Percentiles rank a stretch among this genome's conserved stretches.
Evolutionary conservation across 345 rosid genomes (phyloP).

Genomic region (Hypericum androsaemum): DNA sequence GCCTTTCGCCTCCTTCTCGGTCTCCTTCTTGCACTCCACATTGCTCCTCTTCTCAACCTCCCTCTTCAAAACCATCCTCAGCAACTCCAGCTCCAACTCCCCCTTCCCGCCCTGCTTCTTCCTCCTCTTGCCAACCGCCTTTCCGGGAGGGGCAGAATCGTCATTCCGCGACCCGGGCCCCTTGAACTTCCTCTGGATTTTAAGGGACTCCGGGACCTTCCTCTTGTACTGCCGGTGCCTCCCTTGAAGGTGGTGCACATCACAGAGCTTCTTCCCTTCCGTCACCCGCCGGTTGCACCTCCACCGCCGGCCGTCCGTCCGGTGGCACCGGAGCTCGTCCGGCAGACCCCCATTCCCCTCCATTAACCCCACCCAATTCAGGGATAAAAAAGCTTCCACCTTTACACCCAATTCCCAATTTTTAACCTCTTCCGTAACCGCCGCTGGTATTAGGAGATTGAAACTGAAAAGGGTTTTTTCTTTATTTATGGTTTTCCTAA

Average conservation of each 20-base stretch:
- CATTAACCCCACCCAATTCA: constrained; percentile 18
- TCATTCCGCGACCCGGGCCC: constrained; percentile 24
- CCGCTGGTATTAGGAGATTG: background rate
- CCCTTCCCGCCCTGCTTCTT: constrained; percentile 37
- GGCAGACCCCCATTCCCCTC: constrained; percentile 39
- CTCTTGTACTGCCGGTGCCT: constrained; percentile 40
- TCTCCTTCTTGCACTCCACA: too few relatives aligned
- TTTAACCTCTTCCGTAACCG: background rate
- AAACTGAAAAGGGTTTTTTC: background rate
- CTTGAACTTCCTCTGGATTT: constrained; percentile 36
- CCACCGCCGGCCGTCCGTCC: constrained; percentile 94
- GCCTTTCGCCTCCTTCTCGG: constrained; percentile 17
- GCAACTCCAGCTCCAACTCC: constrained; percentile 59
- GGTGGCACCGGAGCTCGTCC: constrained; percentile 75
- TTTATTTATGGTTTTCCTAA: background rate
- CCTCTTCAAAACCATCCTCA: constrained; percentile 71
- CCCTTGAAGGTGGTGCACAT: constrained; percentile 63
- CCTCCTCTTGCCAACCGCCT: constrained; percentile 11
- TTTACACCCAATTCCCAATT: constrained; percentile 14
- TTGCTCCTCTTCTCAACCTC: constrained; percentile 65
- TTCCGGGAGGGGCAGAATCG: constrained; percentile 2
- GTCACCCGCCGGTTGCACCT: constrained; percentile 70
- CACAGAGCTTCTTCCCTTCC: constrained; percentile 79
- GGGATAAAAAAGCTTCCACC: background rate
- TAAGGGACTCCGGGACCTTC: constrained; percentile 58